phyloP scores from a whole-genome alignment of 192 early-diverging fungal species.

The Podila epigama region DNA sequence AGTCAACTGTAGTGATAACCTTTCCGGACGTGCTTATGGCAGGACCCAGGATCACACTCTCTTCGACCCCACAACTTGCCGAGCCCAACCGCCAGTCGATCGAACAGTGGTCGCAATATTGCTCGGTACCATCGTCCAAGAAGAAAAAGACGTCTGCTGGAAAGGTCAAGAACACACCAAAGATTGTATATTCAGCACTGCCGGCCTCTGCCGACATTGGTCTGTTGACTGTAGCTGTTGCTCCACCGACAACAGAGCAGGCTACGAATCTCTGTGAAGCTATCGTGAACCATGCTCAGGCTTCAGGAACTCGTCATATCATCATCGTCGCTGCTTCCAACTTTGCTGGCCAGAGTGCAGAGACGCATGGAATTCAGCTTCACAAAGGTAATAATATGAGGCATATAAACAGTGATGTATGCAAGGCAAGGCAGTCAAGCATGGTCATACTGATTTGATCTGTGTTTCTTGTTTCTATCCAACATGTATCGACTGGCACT shows the following conservation, averaged over 20 bases:
- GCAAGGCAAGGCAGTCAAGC: not conserved
- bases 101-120: constrained; percentile 25
- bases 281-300: constrained; percentile 26
- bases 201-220: not conserved
- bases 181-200: constrained; percentile 2
- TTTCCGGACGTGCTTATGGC: constrained; percentile 37
- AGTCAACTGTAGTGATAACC: constrained; percentile 30
- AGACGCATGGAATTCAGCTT: constrained; percentile 8
- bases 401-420: not conserved
- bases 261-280: constrained; percentile 25
- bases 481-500: not conserved
- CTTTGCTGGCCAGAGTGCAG: constrained; percentile 2
- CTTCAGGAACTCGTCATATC: constrained; percentile 14
- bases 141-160: not conserved
- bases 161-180: not conserved
- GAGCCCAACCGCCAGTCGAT: not conserved
- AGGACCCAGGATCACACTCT: constrained; percentile 29
- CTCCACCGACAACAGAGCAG: constrained; percentile 35
- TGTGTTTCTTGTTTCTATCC: not conserved
- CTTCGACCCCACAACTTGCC: not conserved
- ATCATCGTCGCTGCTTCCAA: constrained; percentile 31
- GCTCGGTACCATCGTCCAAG: not conserved
- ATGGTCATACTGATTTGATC: not conserved
- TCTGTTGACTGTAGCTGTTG: constrained; percentile 9
- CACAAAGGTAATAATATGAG: constrained; percentile 12